phyloP scores from a whole-genome alignment of 495 filamentous ascomycete genomes.

The Penicillium malachiteum region DNA sequence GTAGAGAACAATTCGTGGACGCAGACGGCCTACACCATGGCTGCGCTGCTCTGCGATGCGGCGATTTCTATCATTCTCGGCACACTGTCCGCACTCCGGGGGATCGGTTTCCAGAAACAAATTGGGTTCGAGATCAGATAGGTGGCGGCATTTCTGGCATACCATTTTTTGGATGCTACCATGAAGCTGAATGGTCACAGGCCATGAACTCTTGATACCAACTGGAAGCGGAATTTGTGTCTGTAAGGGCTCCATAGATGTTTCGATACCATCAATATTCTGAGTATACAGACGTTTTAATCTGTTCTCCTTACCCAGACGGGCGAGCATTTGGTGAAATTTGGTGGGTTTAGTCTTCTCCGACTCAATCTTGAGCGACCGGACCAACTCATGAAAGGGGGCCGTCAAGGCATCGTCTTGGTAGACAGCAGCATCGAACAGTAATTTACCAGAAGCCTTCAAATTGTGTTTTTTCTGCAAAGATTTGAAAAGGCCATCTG shows the following conservation, averaged over 20 bases:
- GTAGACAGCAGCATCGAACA: slow-evolving; percentile 98
- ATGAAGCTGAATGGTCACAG: slow-evolving; percentile 88
- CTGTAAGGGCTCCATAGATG: slow-evolving; percentile 72
- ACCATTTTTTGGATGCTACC: slow-evolving; percentile 95
- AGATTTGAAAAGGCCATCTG: slow-evolving; percentile 80
- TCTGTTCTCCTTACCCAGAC: slow-evolving; percentile 81
- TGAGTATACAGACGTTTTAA: slow-evolving; percentile 93
- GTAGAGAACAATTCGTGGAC: slow-evolving; percentile 93
- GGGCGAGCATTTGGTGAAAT: slow-evolving; percentile 93
- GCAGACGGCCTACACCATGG: slow-evolving; percentile 86
- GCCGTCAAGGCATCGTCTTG: slow-evolving; percentile 81
- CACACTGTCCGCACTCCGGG: slow-evolving; percentile 77
- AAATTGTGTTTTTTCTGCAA: slow-evolving; percentile 82
- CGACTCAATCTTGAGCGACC: slow-evolving; percentile 74
- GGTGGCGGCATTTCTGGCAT: slow-evolving; percentile 83
- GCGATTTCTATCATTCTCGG: slow-evolving; percentile 71
- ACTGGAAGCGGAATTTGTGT: slow-evolving; percentile 78
- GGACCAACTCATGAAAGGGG: slow-evolving; percentile 94
- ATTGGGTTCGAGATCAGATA: slow-evolving; percentile 71
- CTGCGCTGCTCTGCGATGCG: slow-evolving; percentile 83
- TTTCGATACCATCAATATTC: slow-evolving; percentile 95
- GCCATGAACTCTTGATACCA: slow-evolving; percentile 82
- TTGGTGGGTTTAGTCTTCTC: slow-evolving; percentile 75
- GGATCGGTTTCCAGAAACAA: slow-evolving; percentile 82
- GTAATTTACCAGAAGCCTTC: slow-evolving; percentile 89